Conservation (phyloP, 2,329 filamentous ascomycete species). For the Lasiodiplodia sp. region DNA sequence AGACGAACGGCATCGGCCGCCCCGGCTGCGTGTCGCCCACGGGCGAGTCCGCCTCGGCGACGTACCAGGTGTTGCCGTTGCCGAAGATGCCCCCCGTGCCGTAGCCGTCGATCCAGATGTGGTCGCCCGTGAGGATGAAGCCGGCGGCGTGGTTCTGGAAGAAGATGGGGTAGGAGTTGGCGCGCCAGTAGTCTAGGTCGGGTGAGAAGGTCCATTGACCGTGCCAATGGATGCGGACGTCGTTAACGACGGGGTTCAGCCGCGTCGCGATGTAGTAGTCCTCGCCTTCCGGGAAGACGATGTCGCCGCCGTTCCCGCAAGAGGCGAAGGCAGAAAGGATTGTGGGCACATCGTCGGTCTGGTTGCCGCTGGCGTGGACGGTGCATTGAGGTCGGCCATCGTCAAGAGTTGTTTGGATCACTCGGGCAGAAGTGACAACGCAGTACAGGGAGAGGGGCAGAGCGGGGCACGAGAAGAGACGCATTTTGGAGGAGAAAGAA, state of each 20-base stretch:
- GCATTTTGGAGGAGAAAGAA: neutral
- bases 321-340: constrained; percentile 50
- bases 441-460: neutral
- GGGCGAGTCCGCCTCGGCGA: constrained; percentile 47
- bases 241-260: constrained; percentile 58
- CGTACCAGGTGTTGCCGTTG: constrained; percentile 64
- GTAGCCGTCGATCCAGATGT: constrained; percentile 61
- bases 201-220: constrained; percentile 61
- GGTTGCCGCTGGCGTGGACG: constrained; percentile 48
- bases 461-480: constrained; percentile 1
- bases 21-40: constrained; percentile 55
- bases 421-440: constrained; percentile 2
- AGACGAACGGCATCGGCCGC: constrained; percentile 65
- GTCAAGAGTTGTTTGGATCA: neutral
- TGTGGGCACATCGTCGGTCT: constrained; percentile 50
- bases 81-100: constrained; percentile 62
- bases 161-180: constrained; percentile 59
- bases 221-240: constrained; percentile 61
- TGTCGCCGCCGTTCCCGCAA: constrained; percentile 51
- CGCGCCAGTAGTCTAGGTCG: constrained; percentile 62
- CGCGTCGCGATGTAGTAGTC: constrained; percentile 60
- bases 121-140: constrained; percentile 59
- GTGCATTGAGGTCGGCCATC: constrained; percentile 44
- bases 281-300: constrained; percentile 60
- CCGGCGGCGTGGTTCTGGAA: constrained; percentile 65